phyloP scores from a whole-genome alignment of 495 filamentous ascomycete genomes.

The Penicillium macrosclerotiorum region DNA sequence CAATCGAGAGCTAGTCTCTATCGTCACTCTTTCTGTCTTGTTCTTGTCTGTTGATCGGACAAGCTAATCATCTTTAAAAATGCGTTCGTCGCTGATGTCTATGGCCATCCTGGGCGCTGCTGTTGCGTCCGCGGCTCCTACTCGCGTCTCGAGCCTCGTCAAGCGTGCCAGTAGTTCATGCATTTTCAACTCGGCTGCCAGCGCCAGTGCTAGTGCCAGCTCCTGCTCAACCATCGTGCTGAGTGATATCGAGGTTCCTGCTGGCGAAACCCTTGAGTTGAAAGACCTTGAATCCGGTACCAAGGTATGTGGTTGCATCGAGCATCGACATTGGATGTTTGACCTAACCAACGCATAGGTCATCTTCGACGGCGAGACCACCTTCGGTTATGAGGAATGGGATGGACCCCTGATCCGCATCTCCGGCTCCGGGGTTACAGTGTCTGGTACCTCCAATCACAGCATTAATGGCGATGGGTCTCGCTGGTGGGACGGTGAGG shows the following conservation, averaged over 20 bases:
- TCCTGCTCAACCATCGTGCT: conserved; percentile 53
- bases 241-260: conserved; percentile 44
- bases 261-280: conserved; percentile 53
- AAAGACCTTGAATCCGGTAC: conserved; percentile 45
- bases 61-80: conserved; percentile 12
- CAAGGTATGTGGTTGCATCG: conserved; percentile 20
- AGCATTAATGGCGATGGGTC: conserved; percentile 43
- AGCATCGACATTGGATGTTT: neutral
- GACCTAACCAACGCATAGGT: conserved; percentile 27
- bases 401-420: conserved; percentile 46
- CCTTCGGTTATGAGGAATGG: conserved; percentile 55
- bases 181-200: conserved; percentile 24
- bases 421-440: conserved; percentile 46
- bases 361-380: conserved; percentile 50
- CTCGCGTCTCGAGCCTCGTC: conserved; percentile 1
- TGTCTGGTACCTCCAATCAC: conserved; percentile 38
- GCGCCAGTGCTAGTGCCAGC: conserved; percentile 39
- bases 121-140: conserved; percentile 1
- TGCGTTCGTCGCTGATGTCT: conserved; percentile 18
- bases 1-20: conserved; percentile 15
- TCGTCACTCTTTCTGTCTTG: conserved; percentile 11
- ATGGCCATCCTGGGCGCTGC: conserved; percentile 15
- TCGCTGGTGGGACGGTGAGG: conserved; percentile 53
- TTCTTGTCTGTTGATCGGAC: conserved; percentile 19
- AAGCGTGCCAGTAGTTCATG: conserved; percentile 15